These are phyloP conservation scores for Aspergillus texensis DNA, from an alignment of 2,329 filamentous ascomycete genomes.

Conservation along the genomic window DNA sequence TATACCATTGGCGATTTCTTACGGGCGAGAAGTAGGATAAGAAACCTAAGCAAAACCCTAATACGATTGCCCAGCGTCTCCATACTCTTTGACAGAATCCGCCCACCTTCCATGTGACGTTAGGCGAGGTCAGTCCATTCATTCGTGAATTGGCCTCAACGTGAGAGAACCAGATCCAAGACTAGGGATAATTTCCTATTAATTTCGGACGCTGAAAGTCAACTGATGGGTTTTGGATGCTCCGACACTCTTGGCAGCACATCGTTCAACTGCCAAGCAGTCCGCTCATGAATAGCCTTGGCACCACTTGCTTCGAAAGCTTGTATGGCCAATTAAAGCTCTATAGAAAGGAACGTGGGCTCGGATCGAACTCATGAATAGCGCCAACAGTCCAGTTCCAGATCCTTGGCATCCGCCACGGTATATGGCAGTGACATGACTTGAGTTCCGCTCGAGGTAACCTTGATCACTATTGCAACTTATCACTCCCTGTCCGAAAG, in stretches of 20 bases:
- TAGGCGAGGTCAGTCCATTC: neutral
- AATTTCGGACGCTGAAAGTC: neutral
- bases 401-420: neutral
- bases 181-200: neutral
- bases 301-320: slow-evolving; percentile 2
- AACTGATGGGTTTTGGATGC: neutral
- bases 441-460: neutral
- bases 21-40: neutral
- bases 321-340: slow-evolving; percentile 10
- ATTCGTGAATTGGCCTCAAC: neutral
- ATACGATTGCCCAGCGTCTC: neutral
- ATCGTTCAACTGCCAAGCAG: slow-evolving; percentile 4
- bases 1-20: neutral
- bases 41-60: neutral
- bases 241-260: slow-evolving; percentile 3
- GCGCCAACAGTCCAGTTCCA: neutral
- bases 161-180: neutral
- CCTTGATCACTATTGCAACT: neutral
- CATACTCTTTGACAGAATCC: neutral
- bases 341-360: slow-evolving; percentile 9
- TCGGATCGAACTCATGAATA: neutral
- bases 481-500: neutral
- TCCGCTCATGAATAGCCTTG: neutral
- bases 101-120: neutral
- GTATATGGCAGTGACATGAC: neutral